Conservation (phyloP, 108 stramenopile species). For the Aureococcus anophagefferens region DNA sequence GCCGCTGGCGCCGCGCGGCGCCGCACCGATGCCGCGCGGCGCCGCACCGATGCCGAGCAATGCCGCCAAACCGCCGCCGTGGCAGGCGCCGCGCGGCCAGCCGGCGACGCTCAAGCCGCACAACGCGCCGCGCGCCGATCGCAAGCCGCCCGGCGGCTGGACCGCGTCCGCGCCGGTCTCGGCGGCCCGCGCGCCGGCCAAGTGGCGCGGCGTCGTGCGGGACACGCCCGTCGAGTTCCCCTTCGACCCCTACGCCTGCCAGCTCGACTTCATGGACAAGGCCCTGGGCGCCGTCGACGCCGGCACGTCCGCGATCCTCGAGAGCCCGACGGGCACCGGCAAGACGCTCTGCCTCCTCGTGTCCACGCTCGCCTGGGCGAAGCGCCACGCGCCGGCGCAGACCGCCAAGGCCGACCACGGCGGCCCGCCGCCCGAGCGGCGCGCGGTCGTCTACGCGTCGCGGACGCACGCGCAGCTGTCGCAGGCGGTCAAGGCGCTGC, state of each 20-base stretch:
- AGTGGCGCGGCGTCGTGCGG: conserved; percentile 16
- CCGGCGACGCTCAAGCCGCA: no score
- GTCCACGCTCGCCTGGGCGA: conserved; percentile 69
- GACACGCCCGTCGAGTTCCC: conserved; percentile 82
- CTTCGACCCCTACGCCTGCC: conserved; percentile 84
- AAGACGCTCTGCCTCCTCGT: conserved; percentile 80
- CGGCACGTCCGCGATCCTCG: conserved; percentile 49
- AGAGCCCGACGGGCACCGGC: conserved; percentile 82
- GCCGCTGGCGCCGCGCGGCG: no score
- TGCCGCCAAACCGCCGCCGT: no score
- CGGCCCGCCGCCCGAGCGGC: background rate
- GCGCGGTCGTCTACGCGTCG: conserved; percentile 30
- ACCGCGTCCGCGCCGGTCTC: no score
- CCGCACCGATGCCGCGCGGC: no score
- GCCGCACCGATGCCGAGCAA: no score
- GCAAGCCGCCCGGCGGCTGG: no score
- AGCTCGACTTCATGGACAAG: conserved; percentile 78
- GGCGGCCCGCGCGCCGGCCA: no score
- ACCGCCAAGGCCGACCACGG: no score
- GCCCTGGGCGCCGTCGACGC: conserved; percentile 70
- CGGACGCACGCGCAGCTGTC: conserved; percentile 37
- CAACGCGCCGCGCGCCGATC: no score
- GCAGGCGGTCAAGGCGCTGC: conserved; percentile 37
- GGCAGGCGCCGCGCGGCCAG: no score
- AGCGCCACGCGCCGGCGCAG: background rate